Base-by-base conservation (phyloP, 2,329 filamentous ascomycete species). In the Fusarium nematophilum region DNA sequence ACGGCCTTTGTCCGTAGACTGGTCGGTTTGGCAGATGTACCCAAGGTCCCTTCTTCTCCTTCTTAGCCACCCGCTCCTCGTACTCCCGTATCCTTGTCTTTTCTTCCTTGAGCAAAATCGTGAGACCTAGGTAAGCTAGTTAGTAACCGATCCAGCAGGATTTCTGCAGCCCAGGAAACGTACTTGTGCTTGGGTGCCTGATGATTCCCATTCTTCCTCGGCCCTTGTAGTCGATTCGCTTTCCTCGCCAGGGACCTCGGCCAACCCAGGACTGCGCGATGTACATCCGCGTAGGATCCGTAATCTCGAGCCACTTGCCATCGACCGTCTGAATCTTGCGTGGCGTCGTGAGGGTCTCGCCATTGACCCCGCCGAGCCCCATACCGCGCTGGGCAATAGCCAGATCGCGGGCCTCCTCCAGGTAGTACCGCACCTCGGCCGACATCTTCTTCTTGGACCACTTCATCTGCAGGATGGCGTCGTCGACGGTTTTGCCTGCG, bases 381-480 rank as follows among this genome's bases (percentile, higher is more conserved):
- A 99, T 98, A 10, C 92, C 93, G 31, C 89, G 84, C 67, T 84
- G 84, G 13, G 90, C 90, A 64, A 97, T 81, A 29, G 95, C 95
- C 70, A 89, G 80, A 71, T 97, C 91, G 53, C 90, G 86, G 2
- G 94, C 93, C 68, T 91, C 84, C 71, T 95, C 86, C 14, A 99
- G 80, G 71, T 95, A 91, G 71, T 87, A 88, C 66, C 85, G 80
- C 23, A 98, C 86, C 70, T 97, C 92, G 65, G 86, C 81, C 6
- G 94, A 91, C 62, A 90, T 90, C 80, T 93, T 94, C 86, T 99
- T 99, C 81, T 92, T 92, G 75, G 90, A 94, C 80, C 94, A 98
- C 51, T 89, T 86, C 92, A 99, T 97, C 82, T 99, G 95, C 49
- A 91, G 79, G 65, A 98, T 91, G 11, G 95, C 95, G 29, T 99